These are phyloP conservation scores for Penicillium corylophilum DNA, from an alignment of 2,329 filamentous ascomycete genomes.

Conservation along the genomic window DNA sequence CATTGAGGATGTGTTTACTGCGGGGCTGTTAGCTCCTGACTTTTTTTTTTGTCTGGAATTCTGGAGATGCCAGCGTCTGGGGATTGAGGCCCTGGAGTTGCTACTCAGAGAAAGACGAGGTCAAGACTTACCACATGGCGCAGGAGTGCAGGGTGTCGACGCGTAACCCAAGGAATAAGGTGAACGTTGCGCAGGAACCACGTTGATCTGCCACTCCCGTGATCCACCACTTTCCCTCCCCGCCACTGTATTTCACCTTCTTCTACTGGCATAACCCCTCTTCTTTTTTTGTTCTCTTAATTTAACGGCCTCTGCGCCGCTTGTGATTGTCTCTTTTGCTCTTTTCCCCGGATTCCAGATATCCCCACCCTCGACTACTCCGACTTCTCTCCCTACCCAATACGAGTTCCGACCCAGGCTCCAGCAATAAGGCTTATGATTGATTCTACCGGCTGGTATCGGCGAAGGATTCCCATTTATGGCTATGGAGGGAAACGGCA, in stretches of 20 bases:
- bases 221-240: constrained; percentile 27
- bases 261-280: constrained; percentile 5
- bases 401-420: constrained; percentile 3
- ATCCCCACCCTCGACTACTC: constrained; percentile 12
- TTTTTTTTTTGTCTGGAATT: not conserved
- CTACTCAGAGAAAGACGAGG: not conserved
- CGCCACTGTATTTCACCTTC: constrained; percentile 23
- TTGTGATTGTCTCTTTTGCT: constrained; percentile 1
- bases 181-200: constrained; percentile 19
- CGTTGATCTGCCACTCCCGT: constrained; percentile 26
- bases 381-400: not conserved
- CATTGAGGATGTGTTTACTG: constrained; percentile 98
- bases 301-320: constrained; percentile 14
- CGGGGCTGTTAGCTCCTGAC: constrained; percentile 7
- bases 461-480: constrained; percentile 27
- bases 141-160: not conserved
- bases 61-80: not conserved
- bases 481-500: constrained; percentile 38
- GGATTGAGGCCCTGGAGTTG: not conserved
- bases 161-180: not conserved
- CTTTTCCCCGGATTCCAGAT: constrained; percentile 4
- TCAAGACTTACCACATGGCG: not conserved
- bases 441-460: constrained; percentile 17
- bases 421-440: constrained; percentile 30
- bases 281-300: not conserved